A percentile compares a stretch with the other conserved stretches of the same genome.
Conservation (phyloP, 1,139 yeast genomes). For the Meyerozyma sp. region DNA sequence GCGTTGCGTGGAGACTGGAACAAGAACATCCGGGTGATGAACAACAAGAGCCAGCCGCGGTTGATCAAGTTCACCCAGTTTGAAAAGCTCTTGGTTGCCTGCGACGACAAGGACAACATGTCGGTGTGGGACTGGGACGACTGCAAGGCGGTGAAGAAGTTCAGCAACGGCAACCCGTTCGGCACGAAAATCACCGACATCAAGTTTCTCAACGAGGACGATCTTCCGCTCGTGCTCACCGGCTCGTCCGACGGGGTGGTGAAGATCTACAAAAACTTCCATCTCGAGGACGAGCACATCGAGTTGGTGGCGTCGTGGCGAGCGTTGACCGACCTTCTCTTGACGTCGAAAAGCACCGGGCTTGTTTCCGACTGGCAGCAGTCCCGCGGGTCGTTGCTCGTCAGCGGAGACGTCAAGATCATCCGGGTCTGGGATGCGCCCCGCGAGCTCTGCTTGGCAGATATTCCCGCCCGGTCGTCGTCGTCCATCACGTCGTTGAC, state of each 20-base stretch:
- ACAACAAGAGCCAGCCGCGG: slow-evolving; percentile 77
- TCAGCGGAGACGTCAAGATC: slow-evolving; percentile 92
- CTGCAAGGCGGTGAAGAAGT: slow-evolving; percentile 52
- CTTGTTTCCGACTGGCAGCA: slow-evolving; percentile 96
- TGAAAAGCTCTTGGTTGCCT: slow-evolving; percentile 75
- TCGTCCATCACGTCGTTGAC: slow-evolving; percentile 86
- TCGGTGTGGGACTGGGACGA: slow-evolving; percentile 88
- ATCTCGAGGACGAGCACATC: slow-evolving; percentile 39
- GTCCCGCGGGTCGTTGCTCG: slow-evolving; percentile 83
- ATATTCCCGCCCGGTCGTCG: slow-evolving; percentile 87
- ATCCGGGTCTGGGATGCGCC: slow-evolving; percentile 97
- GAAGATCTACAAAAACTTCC: slow-evolving; percentile 76
- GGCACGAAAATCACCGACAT: slow-evolving; percentile 88
- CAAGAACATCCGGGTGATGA: slow-evolving; percentile 52
- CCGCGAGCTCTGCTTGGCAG: slow-evolving; percentile 78
- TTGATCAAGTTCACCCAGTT: slow-evolving; percentile 81
- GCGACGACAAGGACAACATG: slow-evolving; percentile 81
- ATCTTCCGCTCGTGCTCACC: slow-evolving; percentile 72
- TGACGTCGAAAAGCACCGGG: slow-evolving; percentile 81
- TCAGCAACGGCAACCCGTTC: slow-evolving; percentile 79
- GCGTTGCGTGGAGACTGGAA: slow-evolving; percentile 88
- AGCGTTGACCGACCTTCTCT: slow-evolving; percentile 77
- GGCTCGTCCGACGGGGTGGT: slow-evolving; percentile 95
- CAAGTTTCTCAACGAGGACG: slow-evolving; percentile 88
- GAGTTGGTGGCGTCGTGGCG: slow-evolving; percentile 88